A percentile compares a stretch with the other conserved stretches of the same genome.
Conservation (phyloP, 108 stramenopile genomes). For the Fragilariopsis cylindrus region DNA sequence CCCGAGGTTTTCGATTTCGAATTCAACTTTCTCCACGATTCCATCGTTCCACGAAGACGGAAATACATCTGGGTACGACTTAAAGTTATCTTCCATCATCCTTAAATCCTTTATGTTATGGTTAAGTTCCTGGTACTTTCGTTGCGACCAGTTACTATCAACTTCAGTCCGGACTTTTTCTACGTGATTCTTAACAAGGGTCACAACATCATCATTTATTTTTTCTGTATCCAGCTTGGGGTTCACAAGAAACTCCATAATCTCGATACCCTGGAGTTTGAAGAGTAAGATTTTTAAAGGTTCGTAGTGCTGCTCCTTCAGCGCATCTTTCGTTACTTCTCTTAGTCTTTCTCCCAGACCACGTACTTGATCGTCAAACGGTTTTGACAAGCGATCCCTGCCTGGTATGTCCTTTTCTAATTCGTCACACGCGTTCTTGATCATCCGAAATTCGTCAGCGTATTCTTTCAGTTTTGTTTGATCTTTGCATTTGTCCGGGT, state of each 20-base stretch:
- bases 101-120: constrained; percentile 46
- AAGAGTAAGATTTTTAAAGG: constrained; percentile 37
- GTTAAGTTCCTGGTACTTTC: constrained; percentile 58
- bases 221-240: constrained; percentile 40
- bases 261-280: constrained; percentile 36
- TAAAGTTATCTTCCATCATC: constrained; percentile 50
- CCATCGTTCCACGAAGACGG: constrained; percentile 54
- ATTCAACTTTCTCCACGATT: constrained; percentile 41
- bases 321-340: constrained; percentile 18
- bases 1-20: constrained; percentile 45
- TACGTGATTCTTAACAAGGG: constrained; percentile 41
- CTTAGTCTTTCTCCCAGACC: constrained; percentile 33
- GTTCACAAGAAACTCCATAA: constrained; percentile 43
- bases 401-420: constrained; percentile 15
- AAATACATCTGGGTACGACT: constrained; percentile 40
- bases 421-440: constrained; percentile 47
- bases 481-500: constrained; percentile 48
- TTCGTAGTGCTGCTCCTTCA: constrained; percentile 53
- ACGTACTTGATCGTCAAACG: constrained; percentile 47
- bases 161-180: constrained; percentile 44
- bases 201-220: constrained; percentile 25
- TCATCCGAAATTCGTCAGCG: constrained; percentile 27
- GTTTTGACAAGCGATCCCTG: neutral
- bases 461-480: constrained; percentile 6
- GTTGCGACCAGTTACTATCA: constrained; percentile 46